A percentile compares a stretch with the other conserved stretches of the same genome.
Evolutionary conservation across 2,329 filamentous ascomycete species (phyloP).

Genomic region (Paecilomyces formosus): DNA sequence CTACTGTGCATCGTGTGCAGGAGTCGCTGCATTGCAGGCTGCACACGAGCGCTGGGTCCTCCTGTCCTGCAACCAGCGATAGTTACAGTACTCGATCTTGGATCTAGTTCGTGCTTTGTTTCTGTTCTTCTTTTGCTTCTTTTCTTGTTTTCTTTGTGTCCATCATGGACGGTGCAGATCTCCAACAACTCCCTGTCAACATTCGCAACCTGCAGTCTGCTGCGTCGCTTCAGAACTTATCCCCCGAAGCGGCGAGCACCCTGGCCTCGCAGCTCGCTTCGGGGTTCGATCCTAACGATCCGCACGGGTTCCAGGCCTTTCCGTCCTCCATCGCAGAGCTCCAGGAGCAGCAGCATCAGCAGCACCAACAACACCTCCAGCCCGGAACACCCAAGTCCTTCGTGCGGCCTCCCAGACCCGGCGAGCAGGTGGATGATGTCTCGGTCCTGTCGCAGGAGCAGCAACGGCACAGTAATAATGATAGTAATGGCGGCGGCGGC

Average conservation of each 20-base stretch:
- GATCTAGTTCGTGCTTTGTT: no score
- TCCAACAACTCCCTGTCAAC: slow-evolving; percentile 12
- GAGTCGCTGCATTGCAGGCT: neutral
- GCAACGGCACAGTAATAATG: slow-evolving; percentile 1
- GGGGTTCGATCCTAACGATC: slow-evolving; percentile 14
- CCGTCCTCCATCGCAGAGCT: slow-evolving; percentile 16
- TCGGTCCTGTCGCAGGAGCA: slow-evolving; percentile 4
- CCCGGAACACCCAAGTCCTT: slow-evolving; percentile 3
- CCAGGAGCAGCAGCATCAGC: slow-evolving; percentile 7
- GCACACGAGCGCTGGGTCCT: neutral
- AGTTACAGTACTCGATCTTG: no score
- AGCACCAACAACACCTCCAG: slow-evolving; percentile 10
- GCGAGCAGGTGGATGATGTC: slow-evolving; percentile 10
- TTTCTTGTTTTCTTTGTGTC: neutral
- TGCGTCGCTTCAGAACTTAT: slow-evolving; percentile 13
- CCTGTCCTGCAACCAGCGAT: no score
- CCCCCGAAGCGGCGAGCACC: slow-evolving; percentile 12
- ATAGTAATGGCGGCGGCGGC: slow-evolving; percentile 2
- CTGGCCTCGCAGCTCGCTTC: slow-evolving; percentile 14
- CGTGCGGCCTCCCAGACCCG: slow-evolving; percentile 8
- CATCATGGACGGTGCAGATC: slow-evolving; percentile 19
- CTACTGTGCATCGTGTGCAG: no score
- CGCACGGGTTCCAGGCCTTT: slow-evolving; percentile 20
- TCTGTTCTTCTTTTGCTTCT: neutral
- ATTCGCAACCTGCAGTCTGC: slow-evolving; percentile 10